phyloP scores from a whole-genome alignment of 2,329 filamentous ascomycete genomes.

The Falciphora oryzae region DNA sequence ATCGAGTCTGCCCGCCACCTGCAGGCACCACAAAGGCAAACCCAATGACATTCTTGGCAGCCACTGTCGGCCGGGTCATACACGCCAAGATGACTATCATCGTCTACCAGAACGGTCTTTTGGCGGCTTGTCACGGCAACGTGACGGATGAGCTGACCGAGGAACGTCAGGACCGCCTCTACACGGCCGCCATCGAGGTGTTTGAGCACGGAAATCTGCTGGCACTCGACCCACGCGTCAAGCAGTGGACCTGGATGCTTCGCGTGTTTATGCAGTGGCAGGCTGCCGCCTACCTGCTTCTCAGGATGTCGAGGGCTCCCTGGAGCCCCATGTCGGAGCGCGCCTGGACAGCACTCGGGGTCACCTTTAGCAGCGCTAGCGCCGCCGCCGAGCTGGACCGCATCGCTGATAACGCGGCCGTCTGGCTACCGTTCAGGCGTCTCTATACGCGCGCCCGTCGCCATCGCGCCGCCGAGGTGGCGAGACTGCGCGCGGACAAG shows the following conservation, averaged over 20 bases:
- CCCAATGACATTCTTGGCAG: constrained; percentile 46
- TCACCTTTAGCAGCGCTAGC: constrained; percentile 25
- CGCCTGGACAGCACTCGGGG: constrained; percentile 24
- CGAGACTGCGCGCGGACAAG: constrained; percentile 40
- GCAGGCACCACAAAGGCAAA: constrained; percentile 28
- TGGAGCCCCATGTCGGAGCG: constrained; percentile 28
- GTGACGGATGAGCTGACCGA: constrained; percentile 26
- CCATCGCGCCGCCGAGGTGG: constrained; percentile 46
- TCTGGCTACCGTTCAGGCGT: constrained; percentile 49
- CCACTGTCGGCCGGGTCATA: constrained; percentile 42
- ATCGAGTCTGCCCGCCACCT: constrained; percentile 43
- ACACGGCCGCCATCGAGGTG: constrained; percentile 46
- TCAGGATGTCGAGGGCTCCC: constrained; percentile 41
- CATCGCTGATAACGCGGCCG: constrained; percentile 39
- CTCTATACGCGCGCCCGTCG: constrained; percentile 46
- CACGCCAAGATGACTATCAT: constrained; percentile 49
- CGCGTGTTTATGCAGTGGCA: constrained; percentile 56
- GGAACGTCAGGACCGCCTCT: constrained; percentile 31
- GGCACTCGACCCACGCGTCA: constrained; percentile 41
- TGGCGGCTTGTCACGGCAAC: constrained; percentile 25
- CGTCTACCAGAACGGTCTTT: constrained; percentile 46
- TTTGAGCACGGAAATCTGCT: constrained; percentile 51
- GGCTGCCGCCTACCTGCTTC: constrained; percentile 49
- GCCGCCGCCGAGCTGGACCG: constrained; percentile 36
- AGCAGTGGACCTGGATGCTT: constrained; percentile 53